Conservation (phyloP, 2,329 filamentous ascomycete species). For the Rachicladosporium sp. region DNA sequence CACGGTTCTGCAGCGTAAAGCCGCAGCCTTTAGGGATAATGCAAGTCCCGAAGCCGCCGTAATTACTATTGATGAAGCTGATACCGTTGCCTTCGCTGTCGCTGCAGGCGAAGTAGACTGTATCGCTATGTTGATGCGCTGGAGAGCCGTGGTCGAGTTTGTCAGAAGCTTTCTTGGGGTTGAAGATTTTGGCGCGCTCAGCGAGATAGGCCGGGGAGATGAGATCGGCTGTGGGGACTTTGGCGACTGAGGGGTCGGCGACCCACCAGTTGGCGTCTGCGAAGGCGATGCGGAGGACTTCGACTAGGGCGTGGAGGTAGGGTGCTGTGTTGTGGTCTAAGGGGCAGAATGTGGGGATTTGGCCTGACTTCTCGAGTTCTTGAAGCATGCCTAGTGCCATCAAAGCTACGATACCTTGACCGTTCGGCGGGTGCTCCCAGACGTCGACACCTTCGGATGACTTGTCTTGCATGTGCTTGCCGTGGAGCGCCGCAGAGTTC, state of each 20-base stretch:
- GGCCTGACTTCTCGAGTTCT: conserved; percentile 62
- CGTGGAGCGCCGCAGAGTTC: conserved; percentile 47
- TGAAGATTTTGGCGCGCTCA: conserved; percentile 52
- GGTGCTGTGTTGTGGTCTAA: conserved; percentile 69
- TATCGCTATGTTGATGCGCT: conserved; percentile 76
- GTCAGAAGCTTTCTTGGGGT: conserved; percentile 38
- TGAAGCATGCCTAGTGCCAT: conserved; percentile 91
- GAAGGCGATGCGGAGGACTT: conserved; percentile 79
- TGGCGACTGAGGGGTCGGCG: conserved; percentile 61
- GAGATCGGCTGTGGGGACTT: conserved; percentile 58
- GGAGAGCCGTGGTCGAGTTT: conserved; percentile 63
- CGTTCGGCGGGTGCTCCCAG: conserved; percentile 95
- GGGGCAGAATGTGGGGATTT: conserved; percentile 57
- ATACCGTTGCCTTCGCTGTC: conserved; percentile 79
- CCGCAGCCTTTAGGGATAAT: conserved; percentile 80
- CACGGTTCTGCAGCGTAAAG: conserved; percentile 90
- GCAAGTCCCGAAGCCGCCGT: conserved; percentile 71
- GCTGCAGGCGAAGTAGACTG: conserved; percentile 82
- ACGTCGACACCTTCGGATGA: conserved; percentile 55
- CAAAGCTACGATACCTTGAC: conserved; percentile 86
- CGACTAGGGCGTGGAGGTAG: conserved; percentile 70
- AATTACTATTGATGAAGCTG: conserved; percentile 95
- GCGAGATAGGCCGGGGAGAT: conserved; percentile 64
- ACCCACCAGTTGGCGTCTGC: conserved; percentile 85
- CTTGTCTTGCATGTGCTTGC: conserved; percentile 31